Evolutionary conservation across 2,329 filamentous ascomycete species (phyloP).

Genomic region (Pseudocercospora pini-densiflorae): DNA sequence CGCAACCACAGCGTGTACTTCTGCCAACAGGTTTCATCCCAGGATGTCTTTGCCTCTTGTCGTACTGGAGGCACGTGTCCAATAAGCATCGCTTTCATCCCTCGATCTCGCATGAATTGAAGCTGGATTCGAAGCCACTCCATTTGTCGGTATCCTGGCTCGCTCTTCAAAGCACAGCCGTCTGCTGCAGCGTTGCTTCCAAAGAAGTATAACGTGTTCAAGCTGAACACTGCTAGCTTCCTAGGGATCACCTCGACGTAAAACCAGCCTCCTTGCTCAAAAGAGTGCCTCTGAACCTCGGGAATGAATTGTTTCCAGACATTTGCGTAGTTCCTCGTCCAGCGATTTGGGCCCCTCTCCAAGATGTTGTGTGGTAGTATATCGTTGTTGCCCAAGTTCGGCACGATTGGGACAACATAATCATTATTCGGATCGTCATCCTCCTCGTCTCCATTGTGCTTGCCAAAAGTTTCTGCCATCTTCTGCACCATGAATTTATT

Average conservation of each 20-base stretch:
- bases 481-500: constrained; percentile 78
- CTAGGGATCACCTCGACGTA: constrained; percentile 88
- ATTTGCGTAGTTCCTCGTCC: constrained; percentile 75
- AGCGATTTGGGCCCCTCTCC: constrained; percentile 79
- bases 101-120: constrained; percentile 76
- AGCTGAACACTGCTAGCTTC: constrained; percentile 83
- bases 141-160: constrained; percentile 93
- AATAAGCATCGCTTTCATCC: constrained; percentile 92
- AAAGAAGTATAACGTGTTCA: constrained; percentile 92
- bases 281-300: constrained; percentile 87
- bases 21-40: constrained; percentile 98
- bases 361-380: constrained; percentile 97
- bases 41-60: constrained; percentile 80
- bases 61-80: constrained; percentile 93
- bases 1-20: constrained; percentile 91
- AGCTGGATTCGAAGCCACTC: constrained; percentile 95
- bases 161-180: constrained; percentile 75
- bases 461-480: constrained; percentile 74
- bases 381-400: constrained; percentile 96
- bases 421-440: constrained; percentile 57
- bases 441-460: constrained; percentile 54
- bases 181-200: constrained; percentile 92
- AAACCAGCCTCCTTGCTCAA: constrained; percentile 93
- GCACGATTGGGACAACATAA: constrained; percentile 78
- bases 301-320: constrained; percentile 90